These are phyloP conservation scores for Trypanosoma lewisi DNA, from an alignment of 208 protist species.

Conservation along the genomic window DNA sequence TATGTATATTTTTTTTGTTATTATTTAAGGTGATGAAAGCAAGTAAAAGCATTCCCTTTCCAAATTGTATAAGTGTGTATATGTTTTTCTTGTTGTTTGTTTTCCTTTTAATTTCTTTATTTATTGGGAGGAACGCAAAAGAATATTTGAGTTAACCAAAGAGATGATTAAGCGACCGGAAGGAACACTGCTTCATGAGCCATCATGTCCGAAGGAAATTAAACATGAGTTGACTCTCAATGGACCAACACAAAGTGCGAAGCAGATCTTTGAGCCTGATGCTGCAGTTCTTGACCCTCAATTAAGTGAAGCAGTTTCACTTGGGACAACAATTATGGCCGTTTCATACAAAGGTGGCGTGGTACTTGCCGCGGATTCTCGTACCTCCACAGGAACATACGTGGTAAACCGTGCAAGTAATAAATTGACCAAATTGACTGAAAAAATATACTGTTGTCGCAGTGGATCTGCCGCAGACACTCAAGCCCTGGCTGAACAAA, in stretches of 20 bases:
- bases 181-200: conserved; percentile 71
- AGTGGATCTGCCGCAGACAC: conserved; percentile 99
- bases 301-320: conserved; percentile 80
- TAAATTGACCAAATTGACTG: conserved; percentile 97
- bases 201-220: conserved; percentile 62
- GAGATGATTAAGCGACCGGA: conserved; percentile 75
- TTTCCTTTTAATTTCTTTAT: no score
- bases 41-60: no score
- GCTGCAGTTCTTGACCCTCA: conserved; percentile 80
- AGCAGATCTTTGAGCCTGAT: conserved; percentile 68
- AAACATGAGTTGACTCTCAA: conserved; percentile 50
- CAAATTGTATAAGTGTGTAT: not conserved
- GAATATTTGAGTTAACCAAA: conserved; percentile 21
- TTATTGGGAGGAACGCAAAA: conserved; percentile 13
- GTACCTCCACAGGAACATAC: conserved; percentile 96
- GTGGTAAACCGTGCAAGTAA: conserved; percentile 97
- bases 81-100: conserved; percentile 5
- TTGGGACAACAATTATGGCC: conserved; percentile 98
- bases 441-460: conserved; percentile 97
- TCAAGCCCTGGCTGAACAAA: conserved; percentile 93
- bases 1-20: conserved; percentile 3
- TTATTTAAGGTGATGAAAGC: no score
- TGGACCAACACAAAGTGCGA: conserved; percentile 58
- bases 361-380: conserved; percentile 96
- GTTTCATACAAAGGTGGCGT: conserved; percentile 96